Evolutionary conservation across 805 yeast genomes (phyloP), one percentile per base, ranked within the genome.

Genomic region (Monosporozyma solicola): DNA sequence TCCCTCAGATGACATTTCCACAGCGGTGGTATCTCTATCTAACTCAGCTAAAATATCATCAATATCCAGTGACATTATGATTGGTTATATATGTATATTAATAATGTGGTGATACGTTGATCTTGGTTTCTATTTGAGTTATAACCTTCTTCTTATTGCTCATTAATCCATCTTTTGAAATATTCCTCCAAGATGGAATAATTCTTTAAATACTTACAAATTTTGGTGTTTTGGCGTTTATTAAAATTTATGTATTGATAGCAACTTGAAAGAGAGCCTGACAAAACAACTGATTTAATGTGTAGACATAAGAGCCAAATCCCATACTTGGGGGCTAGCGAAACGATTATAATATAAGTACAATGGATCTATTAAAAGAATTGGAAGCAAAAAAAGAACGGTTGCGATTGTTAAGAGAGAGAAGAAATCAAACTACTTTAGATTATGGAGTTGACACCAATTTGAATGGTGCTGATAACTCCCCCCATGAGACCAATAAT

Each of bases 1-100:
- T 10, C 46, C 16, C n/a, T 43, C 46, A 43, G 46, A 43, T 13
- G 46, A 43, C 41, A 37, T 24, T 16, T 35, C 35, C 22, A 67
- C 64, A 5, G 70, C 72, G 11, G 73, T 68, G 31, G 73, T 69
- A 39, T 72, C 76, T 25, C 69, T 64, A 55, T 85, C 89, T 54
- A 87, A 80, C 53, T 85, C 90, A 47, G 76, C 75, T 48, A 86
- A 71, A 56, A 85, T 84, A 61, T 84, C 92, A 54, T 84, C 87
- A 56, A 85, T 82, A 57, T 84, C 80, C 72, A 81, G 78, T 41
- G 68, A 61, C 70, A 66, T 67, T n/a, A 5, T 29, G n/a, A 35
- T 11, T 4, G 13, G 25, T 11, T 20, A 9, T 16, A 16, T 39
- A 25, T 20, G 8, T 9, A 8, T 20, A 13, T 22, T 11, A 13